Evolutionary conservation across 306 rosid species (phyloP), one percentile per base, ranked within the genome.

Genomic region (Glycine latifolia): DNA sequence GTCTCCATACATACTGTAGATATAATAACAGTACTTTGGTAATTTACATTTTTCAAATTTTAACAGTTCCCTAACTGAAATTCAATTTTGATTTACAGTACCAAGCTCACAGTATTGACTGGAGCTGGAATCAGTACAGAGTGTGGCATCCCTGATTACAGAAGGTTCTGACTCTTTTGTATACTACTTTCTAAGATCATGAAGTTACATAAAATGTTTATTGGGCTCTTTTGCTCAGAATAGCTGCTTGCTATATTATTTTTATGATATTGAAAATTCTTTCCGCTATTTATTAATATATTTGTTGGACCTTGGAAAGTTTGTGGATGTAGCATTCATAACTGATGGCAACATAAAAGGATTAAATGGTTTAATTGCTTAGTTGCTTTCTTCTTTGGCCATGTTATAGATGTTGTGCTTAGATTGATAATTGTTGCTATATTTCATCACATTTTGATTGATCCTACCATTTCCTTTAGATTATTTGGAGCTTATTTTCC

Each of bases 51-150:
- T 37, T 49, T 55, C 44, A 48, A 65, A 20, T 37, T 73, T 49
- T 62, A 67, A 17, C 68, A 59, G 8, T 44, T 84, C 10, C 46
- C 82, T 82, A 12, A 74, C 69, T 61, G 46, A 78, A 15, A 78
- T 75, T 75, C 48, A 62, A 77, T 63, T 70, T 70, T 78, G 56
- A 86, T 77, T 9, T 86, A 71, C 87, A 94, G 98, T 82, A 88
- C 82, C 71, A 94, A 84, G 80, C 91, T 94, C 43, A 78, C 83
- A 53, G 94, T 92, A 65, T 82, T 94, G 90, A 92, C 97, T 37
- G 97, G 97, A 85, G 97, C 97, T 66, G 97, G 98, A 72, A 89
- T 94, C 44, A 94, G 98, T 82, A 94, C 98, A n/a, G 97, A 94
- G 75, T 94, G 94, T 69, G 98, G 98, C 37, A 94, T 94, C 88